These are phyloP conservation scores for Heritiera littoralis DNA, from an alignment of 345 rosid genomes.

Conservation along the genomic window DNA sequence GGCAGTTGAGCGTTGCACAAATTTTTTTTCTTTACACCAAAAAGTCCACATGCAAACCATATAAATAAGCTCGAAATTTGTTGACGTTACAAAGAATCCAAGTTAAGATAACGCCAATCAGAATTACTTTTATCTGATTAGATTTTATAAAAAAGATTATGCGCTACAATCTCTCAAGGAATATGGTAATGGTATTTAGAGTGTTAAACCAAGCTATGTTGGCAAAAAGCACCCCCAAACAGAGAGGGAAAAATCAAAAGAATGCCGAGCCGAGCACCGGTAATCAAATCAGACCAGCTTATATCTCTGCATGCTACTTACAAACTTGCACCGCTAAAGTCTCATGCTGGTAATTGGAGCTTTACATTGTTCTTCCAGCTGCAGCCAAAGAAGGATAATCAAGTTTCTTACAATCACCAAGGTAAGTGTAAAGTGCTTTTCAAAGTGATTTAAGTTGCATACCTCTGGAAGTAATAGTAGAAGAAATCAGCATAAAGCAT, in stretches of 20 bases:
- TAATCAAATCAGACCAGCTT: not conserved
- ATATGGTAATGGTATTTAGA: not conserved
- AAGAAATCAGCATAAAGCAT: constrained; percentile 80
- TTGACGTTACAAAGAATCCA: not conserved
- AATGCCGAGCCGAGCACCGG: not conserved
- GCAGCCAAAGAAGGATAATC: constrained; percentile 23
- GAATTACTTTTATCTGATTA: not conserved
- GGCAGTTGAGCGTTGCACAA: too few species aligned
- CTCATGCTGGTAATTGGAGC: constrained; percentile 83
- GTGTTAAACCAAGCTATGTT: not conserved
- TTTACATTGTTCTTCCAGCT: constrained; percentile 89
- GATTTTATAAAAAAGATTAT: not conserved
- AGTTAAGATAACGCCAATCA: not conserved
- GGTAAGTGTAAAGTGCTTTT: not conserved
- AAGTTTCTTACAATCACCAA: not conserved
- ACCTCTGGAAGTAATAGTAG: constrained; percentile 80
- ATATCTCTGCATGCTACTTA: not conserved
- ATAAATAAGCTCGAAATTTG: not conserved
- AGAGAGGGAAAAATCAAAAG: not conserved
- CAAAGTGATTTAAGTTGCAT: not conserved
- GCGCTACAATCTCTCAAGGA: not conserved
- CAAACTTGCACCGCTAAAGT: constrained; percentile 4
- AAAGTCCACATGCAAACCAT: not conserved
- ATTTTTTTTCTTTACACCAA: too few species aligned
- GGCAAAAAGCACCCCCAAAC: not conserved